Base-by-base conservation (phyloP, 345 rosid genomes). In the Jatropha curcas region DNA sequence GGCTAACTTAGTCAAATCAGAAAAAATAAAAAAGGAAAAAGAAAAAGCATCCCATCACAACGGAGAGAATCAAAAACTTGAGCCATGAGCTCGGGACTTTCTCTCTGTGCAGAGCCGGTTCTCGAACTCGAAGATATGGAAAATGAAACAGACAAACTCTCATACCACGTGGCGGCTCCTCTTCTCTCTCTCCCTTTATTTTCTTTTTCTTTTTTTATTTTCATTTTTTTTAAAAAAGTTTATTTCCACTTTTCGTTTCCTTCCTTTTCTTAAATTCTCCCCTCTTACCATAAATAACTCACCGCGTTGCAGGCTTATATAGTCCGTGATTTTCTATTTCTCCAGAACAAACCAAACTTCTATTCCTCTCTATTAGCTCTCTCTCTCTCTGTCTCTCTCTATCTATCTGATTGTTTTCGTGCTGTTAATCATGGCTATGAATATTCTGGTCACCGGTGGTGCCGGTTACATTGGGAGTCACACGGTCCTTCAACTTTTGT, bases 391-490 rank as follows among this genome's bases (percentile, higher is more conserved):
- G 13, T 25, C 25, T 12, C 9, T 31, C 34, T 16, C n/a, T n/a
- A n/a, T n/a, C n/a, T n/a, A n/a, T n/a, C n/a, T n/a, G n/a, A n/a
- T n/a, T n/a, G n/a, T n/a, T n/a, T n/a, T n/a, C n/a, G n/a, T n/a
- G n/a, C n/a, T n/a, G n/a, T n/a, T 1, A 39, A 52, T 43, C 28
- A 86, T 84, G 89, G 77, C 81, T 65, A 77, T 43, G 70, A 86
- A 37, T 66, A 79, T 95, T 64, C 80, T 96, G 63, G 98, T 96
- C 27, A 91, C 96, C 70, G 99, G 99, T 10, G 99, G 99, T 41
- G 97, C 99, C 77, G 99, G 98, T 60, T 96, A 91, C 82, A 96
- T 93, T 67, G 99, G 99, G 5, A 93, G 92, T 72, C 99, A 96
- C 85, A 89, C 99, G 3, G 99, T 93, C 62, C 91, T 96, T 55